Evolutionary conservation across 2,329 filamentous ascomycete genomes (phyloP).

Genomic region (Bipolaris bicolor): DNA sequence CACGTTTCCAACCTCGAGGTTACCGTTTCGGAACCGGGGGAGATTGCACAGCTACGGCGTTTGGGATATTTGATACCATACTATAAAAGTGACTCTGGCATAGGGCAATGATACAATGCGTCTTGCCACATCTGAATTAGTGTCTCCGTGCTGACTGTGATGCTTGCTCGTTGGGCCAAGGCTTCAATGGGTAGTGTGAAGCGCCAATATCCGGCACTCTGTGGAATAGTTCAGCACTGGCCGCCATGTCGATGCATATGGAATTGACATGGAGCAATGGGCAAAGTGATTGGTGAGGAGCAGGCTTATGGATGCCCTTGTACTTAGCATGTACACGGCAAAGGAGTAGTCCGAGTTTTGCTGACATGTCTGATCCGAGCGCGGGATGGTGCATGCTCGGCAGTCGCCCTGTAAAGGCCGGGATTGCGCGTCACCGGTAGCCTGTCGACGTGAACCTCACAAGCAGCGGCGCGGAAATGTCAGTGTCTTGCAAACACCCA

Average conservation of each 20-base stretch:
- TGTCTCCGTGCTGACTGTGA: neutral
- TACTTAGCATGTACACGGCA: too few relatives aligned
- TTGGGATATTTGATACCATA: slow-evolving; percentile 38
- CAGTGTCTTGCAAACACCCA: slow-evolving; percentile 3
- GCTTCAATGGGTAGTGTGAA: neutral
- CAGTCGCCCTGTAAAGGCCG: slow-evolving; percentile 5
- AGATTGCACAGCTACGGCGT: slow-evolving; percentile 41
- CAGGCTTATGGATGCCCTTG: too few relatives aligned
- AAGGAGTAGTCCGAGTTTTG: neutral
- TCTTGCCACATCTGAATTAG: slow-evolving; percentile 18
- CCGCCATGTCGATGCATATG: neutral
- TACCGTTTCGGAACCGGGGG: slow-evolving; percentile 26
- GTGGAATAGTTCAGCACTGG: too few relatives aligned
- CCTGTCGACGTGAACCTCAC: neutral
- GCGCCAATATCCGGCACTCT: too few relatives aligned
- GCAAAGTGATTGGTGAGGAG: too few relatives aligned
- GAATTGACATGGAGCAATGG: too few relatives aligned
- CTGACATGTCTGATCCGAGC: neutral
- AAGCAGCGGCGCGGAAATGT: slow-evolving; percentile 14
- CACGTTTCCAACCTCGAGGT: slow-evolving; percentile 29
- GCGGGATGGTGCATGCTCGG: neutral
- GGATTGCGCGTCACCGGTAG: slow-evolving; percentile 10
- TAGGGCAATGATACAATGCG: slow-evolving; percentile 34
- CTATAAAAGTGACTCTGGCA: slow-evolving; percentile 32
- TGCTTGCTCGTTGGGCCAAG: neutral